These are phyloP conservation scores for Panus rudis DNA, from an alignment of 768 basidiomycete species.

Conservation along the genomic window DNA sequence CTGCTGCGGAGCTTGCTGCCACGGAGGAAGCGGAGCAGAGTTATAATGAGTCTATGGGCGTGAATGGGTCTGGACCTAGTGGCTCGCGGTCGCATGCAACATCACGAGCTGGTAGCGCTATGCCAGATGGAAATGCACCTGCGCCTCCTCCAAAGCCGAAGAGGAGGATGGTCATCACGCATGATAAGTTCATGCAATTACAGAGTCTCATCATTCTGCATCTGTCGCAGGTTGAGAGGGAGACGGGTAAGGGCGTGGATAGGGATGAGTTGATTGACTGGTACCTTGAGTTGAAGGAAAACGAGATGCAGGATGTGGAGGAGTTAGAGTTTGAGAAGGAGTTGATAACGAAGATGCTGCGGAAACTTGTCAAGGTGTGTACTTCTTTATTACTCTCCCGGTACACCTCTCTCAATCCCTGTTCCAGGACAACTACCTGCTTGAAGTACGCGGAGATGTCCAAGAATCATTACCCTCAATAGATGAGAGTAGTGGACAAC, in stretches of 20 bases:
- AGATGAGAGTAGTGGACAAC: constrained; percentile 51
- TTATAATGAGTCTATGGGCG: constrained; percentile 26
- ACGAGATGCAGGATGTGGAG: constrained; percentile 74
- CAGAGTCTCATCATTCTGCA: constrained; percentile 86
- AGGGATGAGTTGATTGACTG: constrained; percentile 92
- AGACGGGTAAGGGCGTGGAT: constrained; percentile 71
- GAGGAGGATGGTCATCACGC: constrained; percentile 85
- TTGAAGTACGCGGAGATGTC: constrained; percentile 79
- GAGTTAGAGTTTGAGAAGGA: constrained; percentile 89
- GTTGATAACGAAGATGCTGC: constrained; percentile 82
- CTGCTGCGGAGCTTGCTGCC: constrained; percentile 51
- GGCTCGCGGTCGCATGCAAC: constrained; percentile 14
- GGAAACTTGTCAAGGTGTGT: constrained; percentile 83
- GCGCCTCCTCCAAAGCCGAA: constrained; percentile 36
- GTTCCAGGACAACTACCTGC: constrained; percentile 71
- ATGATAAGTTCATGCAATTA: constrained; percentile 89
- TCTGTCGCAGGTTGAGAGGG: constrained; percentile 67
- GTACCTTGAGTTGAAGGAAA: constrained; percentile 90
- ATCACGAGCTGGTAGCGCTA: constrained; percentile 18
- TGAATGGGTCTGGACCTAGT: constrained; percentile 21
- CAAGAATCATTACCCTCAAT: constrained; percentile 68
- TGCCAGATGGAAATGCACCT: constrained; percentile 6
- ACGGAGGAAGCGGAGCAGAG: constrained; percentile 45
- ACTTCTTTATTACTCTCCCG: neutral
- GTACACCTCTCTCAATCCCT: constrained; percentile 1